Conservation (phyloP, 1,139 yeast species). For the Yamadazyma sp. region DNA sequence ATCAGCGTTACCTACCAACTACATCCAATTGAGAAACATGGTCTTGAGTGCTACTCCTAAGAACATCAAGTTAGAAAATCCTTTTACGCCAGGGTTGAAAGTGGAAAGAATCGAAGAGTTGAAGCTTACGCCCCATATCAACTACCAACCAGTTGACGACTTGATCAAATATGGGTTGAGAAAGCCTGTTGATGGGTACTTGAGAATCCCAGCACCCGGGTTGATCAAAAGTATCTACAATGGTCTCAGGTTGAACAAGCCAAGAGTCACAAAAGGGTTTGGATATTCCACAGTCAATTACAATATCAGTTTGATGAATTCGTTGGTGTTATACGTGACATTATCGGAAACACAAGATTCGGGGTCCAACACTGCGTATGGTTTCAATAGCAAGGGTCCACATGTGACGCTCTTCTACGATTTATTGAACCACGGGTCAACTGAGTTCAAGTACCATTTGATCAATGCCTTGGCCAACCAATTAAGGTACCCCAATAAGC, state of each 20-base stretch:
- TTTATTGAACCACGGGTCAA: slow-evolving; percentile 63
- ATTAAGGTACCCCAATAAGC: slow-evolving; percentile 88
- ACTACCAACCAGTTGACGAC: slow-evolving; percentile 64
- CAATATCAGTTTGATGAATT: slow-evolving; percentile 67
- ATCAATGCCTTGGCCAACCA: slow-evolving; percentile 85
- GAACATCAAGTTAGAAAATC: slow-evolving; percentile 64
- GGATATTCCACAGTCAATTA: slow-evolving; percentile 63
- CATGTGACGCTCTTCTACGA: slow-evolving; percentile 70
- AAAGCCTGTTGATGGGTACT: slow-evolving; percentile 75
- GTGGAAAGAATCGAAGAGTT: slow-evolving; percentile 68
- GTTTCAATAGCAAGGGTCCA: slow-evolving; percentile 69
- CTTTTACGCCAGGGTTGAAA: slow-evolving; percentile 72
- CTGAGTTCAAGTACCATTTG: slow-evolving; percentile 73
- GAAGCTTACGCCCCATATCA: slow-evolving; percentile 58
- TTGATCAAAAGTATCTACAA: slow-evolving; percentile 62
- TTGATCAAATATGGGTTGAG: slow-evolving; percentile 59
- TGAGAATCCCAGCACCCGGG: slow-evolving; percentile 75
- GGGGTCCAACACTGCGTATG: slow-evolving; percentile 24
- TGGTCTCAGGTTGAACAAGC: slow-evolving; percentile 56
- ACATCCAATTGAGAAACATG: slow-evolving; percentile 80
- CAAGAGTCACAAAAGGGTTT: slow-evolving; percentile 56
- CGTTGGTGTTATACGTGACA: slow-evolving; percentile 81
- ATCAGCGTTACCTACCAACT: slow-evolving; percentile 69
- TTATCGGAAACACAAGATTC: slow-evolving; percentile 66
- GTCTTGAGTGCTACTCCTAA: slow-evolving; percentile 80